A percentile compares a stretch with the other conserved stretches of the same genome.
Conservation (phyloP, 768 basidiomycete genomes). For the Saitozyma podzolica region DNA sequence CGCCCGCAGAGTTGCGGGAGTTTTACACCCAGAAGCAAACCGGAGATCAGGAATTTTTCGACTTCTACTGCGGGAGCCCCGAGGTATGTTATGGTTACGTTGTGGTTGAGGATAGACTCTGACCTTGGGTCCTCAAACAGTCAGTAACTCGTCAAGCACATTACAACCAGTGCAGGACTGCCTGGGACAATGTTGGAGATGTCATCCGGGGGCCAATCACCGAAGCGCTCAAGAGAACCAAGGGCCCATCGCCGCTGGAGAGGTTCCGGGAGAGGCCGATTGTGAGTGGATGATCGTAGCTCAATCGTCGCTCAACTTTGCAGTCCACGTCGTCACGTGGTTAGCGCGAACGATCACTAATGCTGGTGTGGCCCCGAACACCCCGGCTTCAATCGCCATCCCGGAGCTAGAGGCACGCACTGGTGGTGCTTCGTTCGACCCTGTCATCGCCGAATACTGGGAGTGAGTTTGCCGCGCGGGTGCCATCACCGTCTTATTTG, state of each 20-base stretch:
- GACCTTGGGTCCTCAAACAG: constrained; percentile 11
- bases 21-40: constrained; percentile 36
- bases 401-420: constrained; percentile 33
- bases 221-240: constrained; percentile 41
- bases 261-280: constrained; percentile 36
- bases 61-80: constrained; percentile 37
- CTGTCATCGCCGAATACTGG: constrained; percentile 42
- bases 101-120: neutral
- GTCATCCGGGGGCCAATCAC: constrained; percentile 37
- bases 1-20: constrained; percentile 37
- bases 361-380: constrained; percentile 34
- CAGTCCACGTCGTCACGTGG: constrained; percentile 48
- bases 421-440: constrained; percentile 42
- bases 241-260: constrained; percentile 38
- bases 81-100: constrained; percentile 26
- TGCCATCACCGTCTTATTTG: too few species aligned
- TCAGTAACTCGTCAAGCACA: constrained; percentile 6
- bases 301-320: neutral
- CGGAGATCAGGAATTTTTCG: constrained; percentile 32
- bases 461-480: constrained; percentile 45
- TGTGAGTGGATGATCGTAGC: constrained; percentile 20
- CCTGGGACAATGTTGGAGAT: constrained; percentile 44
- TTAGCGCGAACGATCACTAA: constrained; percentile 35
- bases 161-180: constrained; percentile 24
- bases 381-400: constrained; percentile 27